These are phyloP conservation scores for Metarhizium brunneum DNA, from an alignment of 2,329 filamentous ascomycete genomes.

Conservation along the genomic window DNA sequence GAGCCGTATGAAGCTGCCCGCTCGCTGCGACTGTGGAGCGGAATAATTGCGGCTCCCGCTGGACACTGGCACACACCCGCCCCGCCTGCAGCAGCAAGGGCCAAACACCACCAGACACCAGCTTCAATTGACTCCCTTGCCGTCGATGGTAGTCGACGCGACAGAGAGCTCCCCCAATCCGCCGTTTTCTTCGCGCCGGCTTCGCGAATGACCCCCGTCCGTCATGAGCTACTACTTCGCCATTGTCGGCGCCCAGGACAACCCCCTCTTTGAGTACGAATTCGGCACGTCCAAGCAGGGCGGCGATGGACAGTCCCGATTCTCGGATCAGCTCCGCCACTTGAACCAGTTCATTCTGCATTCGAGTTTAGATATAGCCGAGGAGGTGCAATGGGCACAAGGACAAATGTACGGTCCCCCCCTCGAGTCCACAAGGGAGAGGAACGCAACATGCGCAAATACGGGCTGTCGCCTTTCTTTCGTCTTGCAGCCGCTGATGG, in stretches of 20 bases:
- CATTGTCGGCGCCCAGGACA: constrained; percentile 91
- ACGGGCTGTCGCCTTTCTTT: too few relatives aligned
- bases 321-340: constrained; percentile 78
- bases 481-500: neutral
- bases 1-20: neutral
- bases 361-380: constrained; percentile 85
- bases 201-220: constrained; percentile 2
- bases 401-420: constrained; percentile 59
- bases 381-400: constrained; percentile 90
- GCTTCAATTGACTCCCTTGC: too few relatives aligned
- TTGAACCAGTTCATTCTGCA: constrained; percentile 98
- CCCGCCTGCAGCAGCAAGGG: too few relatives aligned
- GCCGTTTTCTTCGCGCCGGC: neutral
- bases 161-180: neutral
- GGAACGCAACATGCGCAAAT: too few relatives aligned
- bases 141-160: too few relatives aligned
- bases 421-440: too few relatives aligned
- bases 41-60: constrained; percentile 1
- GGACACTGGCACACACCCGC: too few relatives aligned
- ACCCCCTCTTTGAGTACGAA: constrained; percentile 91
- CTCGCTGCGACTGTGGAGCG: neutral
- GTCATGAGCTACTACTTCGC: constrained; percentile 98
- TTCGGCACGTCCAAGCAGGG: constrained; percentile 95
- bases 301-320: constrained; percentile 84
- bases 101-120: neutral